Percentiles rank a stretch among this genome's conserved stretches.
These are phyloP conservation scores for Cryptococcus deneoformans DNA, from an alignment of 1,284 basidiomycete genomes.

Conservation along the genomic window DNA sequence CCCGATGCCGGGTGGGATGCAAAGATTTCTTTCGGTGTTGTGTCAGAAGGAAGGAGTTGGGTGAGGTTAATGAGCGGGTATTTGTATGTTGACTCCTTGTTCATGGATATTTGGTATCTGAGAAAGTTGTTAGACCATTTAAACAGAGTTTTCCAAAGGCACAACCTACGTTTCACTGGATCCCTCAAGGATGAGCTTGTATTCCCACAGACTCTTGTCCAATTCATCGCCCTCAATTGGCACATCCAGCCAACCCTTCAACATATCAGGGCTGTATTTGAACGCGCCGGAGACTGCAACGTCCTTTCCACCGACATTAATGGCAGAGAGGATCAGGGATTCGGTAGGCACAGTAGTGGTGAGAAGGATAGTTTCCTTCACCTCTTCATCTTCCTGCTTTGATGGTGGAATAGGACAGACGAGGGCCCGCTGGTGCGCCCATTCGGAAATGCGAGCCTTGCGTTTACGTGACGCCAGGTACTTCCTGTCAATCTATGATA, in stretches of 20 bases:
- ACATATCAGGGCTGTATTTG: slow-evolving; percentile 22
- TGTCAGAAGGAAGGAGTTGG: not conserved
- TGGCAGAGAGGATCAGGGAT: not conserved
- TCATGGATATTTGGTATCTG: not conserved
- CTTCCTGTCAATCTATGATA: slow-evolving; percentile 20
- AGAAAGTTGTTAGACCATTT: not conserved
- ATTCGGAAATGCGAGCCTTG: slow-evolving; percentile 26
- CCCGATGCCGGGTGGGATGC: not conserved
- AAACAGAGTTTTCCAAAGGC: not conserved
- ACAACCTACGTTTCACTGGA: slow-evolving; percentile 1
- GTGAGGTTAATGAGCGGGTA: not conserved
- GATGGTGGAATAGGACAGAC: slow-evolving; percentile 1
- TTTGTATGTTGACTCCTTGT: not conserved
- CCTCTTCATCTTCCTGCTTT: not conserved
- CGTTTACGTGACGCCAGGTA: slow-evolving; percentile 13
- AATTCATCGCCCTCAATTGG: not conserved
- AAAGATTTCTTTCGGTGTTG: not conserved
- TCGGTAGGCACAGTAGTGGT: not conserved
- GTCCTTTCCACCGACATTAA: not conserved
- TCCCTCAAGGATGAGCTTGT: not conserved
- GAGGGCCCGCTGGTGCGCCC: slow-evolving; percentile 12
- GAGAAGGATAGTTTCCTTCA: not conserved
- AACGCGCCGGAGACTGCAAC: slow-evolving; percentile 6
- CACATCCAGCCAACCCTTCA: slow-evolving; percentile 17
- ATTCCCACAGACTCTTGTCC: slow-evolving; percentile 2